These are phyloP conservation scores for Herpetomonas muscarum DNA, from an alignment of 208 protist genomes.

Conservation along the genomic window DNA sequence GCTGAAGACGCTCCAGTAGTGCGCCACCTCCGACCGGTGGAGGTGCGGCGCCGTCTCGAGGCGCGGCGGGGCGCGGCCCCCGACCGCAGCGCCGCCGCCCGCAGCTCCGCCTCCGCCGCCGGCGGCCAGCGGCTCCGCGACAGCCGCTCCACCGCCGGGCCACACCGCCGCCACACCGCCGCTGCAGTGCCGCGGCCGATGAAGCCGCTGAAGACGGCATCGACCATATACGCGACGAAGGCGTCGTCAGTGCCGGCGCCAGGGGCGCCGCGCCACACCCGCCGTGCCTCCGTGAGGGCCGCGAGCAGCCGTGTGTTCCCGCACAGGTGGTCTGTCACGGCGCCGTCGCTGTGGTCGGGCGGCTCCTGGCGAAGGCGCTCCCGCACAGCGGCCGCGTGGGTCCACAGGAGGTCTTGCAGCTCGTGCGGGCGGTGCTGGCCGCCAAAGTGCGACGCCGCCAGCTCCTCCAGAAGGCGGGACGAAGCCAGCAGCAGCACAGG, in stretches of 20 bases:
- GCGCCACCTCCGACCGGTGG: slow-evolving; percentile 28
- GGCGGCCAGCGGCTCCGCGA: slow-evolving; percentile 40
- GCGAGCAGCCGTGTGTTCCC: slow-evolving; percentile 28
- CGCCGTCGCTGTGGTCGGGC: slow-evolving; percentile 8
- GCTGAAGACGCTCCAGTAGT: slow-evolving; percentile 69
- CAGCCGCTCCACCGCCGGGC: slow-evolving; percentile 16
- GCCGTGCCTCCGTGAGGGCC: slow-evolving; percentile 12
- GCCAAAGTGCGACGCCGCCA: slow-evolving; percentile 27
- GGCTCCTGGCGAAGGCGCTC: neutral
- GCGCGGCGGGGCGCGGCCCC: slow-evolving; percentile 26
- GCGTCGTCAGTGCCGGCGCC: neutral
- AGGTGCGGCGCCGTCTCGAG: slow-evolving; percentile 45
- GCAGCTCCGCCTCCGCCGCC: slow-evolving; percentile 57
- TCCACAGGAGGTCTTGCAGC: slow-evolving; percentile 42
- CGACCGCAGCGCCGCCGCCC: slow-evolving; percentile 20
- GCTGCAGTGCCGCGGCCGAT: slow-evolving; percentile 16
- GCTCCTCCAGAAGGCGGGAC: slow-evolving; percentile 38
- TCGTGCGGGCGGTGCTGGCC: slow-evolving; percentile 38
- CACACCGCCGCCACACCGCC: slow-evolving; percentile 32
- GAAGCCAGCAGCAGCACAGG: slow-evolving; percentile 40
- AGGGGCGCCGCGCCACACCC: slow-evolving; percentile 4
- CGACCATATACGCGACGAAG: slow-evolving; percentile 8
- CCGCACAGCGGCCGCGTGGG: slow-evolving; percentile 28
- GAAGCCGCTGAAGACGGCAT: slow-evolving; percentile 41
- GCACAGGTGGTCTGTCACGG: slow-evolving; percentile 31